phyloP scores from a whole-genome alignment of 805 yeast genomes.

The Candida quercuum region DNA sequence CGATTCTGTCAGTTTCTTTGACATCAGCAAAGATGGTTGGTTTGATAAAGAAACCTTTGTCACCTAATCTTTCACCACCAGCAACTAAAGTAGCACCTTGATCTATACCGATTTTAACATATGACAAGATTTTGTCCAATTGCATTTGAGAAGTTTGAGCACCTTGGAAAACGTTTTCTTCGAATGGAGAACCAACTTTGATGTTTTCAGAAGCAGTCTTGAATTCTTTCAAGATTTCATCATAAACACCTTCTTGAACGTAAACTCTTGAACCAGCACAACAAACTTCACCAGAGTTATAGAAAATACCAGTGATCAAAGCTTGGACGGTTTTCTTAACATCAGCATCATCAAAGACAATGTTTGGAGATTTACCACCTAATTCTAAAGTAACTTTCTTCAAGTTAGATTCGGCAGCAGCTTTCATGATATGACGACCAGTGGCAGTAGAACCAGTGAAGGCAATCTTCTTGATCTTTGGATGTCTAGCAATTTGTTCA shows the following conservation, averaged over 20 bases:
- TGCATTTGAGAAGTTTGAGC: conserved; percentile 69
- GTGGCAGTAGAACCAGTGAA: conserved; percentile 94
- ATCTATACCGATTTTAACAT: conserved; percentile 56
- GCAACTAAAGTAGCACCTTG: conserved; percentile 69
- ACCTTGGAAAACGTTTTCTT: conserved; percentile 64
- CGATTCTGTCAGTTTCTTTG: conserved; percentile 64
- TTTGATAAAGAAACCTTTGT: conserved; percentile 64
- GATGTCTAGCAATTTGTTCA: conserved; percentile 71
- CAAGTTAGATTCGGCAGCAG: conserved; percentile 66
- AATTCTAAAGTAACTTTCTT: conserved; percentile 80
- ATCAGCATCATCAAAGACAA: conserved; percentile 74
- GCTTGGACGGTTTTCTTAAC: conserved; percentile 58
- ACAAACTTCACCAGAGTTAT: conserved; percentile 90
- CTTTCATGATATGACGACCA: conserved; percentile 67
- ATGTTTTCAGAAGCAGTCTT: conserved; percentile 40
- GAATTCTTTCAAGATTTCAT: conserved; percentile 56
- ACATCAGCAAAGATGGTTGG: conserved; percentile 90
- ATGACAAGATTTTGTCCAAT: conserved; percentile 57
- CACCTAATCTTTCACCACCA: conserved; percentile 77
- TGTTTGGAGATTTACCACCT: conserved; percentile 89
- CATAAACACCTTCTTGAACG: conserved; percentile 70
- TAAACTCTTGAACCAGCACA: conserved; percentile 89
- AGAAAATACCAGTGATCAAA: conserved; percentile 72
- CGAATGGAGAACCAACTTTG: conserved; percentile 79
- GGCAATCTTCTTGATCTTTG: conserved; percentile 81